Conservation (phyloP, 495 filamentous ascomycete species). For the Penicillium riverlandense region DNA sequence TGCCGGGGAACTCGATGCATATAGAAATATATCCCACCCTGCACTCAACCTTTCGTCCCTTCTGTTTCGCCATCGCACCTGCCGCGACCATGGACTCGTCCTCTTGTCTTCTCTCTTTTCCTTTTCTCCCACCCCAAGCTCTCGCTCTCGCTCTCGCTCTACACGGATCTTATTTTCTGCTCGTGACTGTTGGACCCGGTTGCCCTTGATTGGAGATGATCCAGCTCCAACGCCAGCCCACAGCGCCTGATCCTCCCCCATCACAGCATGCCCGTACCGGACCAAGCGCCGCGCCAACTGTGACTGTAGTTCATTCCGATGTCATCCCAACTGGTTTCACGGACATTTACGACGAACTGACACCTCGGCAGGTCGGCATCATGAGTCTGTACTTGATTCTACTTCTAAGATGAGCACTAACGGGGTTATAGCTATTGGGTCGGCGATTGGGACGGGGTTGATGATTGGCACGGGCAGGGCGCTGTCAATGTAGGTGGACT, state of each 20-base stretch:
- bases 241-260: too few relatives aligned
- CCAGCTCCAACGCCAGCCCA: too few relatives aligned
- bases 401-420: slow-evolving; percentile 1
- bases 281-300: background rate
- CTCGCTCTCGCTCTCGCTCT: too few relatives aligned
- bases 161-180: too few relatives aligned
- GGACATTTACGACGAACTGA: slow-evolving; percentile 51
- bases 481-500: slow-evolving; percentile 51
- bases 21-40: slow-evolving; percentile 19
- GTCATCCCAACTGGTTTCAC: slow-evolving; percentile 8
- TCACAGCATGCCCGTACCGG: too few relatives aligned
- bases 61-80: background rate
- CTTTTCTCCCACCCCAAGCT: too few relatives aligned
- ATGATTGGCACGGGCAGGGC: slow-evolving; percentile 56
- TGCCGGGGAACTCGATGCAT: slow-evolving; percentile 16
- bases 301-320: background rate
- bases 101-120: too few relatives aligned
- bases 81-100: too few relatives aligned
- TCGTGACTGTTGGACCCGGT: too few relatives aligned
- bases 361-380: slow-evolving; percentile 65
- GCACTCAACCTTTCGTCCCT: slow-evolving; percentile 5
- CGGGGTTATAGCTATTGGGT: slow-evolving; percentile 56
- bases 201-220: too few relatives aligned
- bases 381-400: slow-evolving; percentile 37
- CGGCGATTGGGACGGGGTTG: slow-evolving; percentile 70